Evolutionary conservation across 192 early-diverging fungal species (phyloP), one percentile per base, ranked within the genome.

Genomic region (Powellomyces hirtus): DNA sequence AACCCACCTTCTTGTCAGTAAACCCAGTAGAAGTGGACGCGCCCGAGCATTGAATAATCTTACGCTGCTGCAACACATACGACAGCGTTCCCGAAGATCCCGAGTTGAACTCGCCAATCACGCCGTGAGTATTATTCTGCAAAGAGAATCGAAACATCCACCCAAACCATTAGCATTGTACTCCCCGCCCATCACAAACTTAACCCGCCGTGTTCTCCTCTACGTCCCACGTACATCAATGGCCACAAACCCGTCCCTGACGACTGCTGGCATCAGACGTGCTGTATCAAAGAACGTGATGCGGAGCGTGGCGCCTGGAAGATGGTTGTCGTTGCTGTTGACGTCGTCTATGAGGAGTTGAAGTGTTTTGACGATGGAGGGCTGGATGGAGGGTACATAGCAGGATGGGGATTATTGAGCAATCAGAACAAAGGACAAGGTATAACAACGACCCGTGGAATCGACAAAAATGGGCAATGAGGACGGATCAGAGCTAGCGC

Each of bases 101-200:
- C 27, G 27, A 31, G 26, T 56, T 56, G 53, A 56, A 56, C 5
- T 56, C 53, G 16, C 53, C 53, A 30, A 56, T 56, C 6, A 56
- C 53, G 24, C 53, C 53, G 29, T 56, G 53, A 2, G 53, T 56
- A 5, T 56, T 56, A 31, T 56, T 56, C 26, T 53, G 26, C 24
- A 53, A 20, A 7, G 18, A 42, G 18, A n/a, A n/a, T n/a, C n/a
- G n/a, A n/a, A n/a, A n/a, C n/a, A n/a, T n/a, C n/a, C n/a, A n/a
- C n/a, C n/a, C n/a, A n/a, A n/a, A n/a, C n/a, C n/a, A n/a, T n/a
- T n/a, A 42, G 10, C 40, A 42, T 42, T 42, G 40, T 13, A n/a
- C 40, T 13, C 26, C 51, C 10, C 13, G 26, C 13, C 51, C 8
- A 24, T 53, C 24, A 53, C 13, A 27, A 53, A 13, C 10, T 42